Evolutionary conservation across 805 yeast genomes (phyloP), one percentile per base, ranked within the genome.

Genomic region (Monosporozyma siamensis): DNA sequence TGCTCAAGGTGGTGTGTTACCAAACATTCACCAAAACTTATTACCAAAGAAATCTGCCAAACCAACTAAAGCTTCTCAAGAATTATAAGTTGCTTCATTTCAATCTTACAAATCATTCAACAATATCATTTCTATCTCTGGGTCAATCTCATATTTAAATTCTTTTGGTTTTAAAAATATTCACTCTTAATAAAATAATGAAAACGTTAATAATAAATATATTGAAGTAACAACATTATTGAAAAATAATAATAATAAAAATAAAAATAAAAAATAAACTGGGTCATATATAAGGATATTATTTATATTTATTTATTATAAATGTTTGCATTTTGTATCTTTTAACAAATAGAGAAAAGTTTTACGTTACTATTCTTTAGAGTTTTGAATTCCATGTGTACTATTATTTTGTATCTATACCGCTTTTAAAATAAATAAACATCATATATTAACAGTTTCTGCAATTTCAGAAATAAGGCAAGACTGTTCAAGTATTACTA

Each of bases 1-100:
- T 62, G 96, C 97, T 57, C 95, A 88, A 72, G 97, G 97, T 82
- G 97, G 97, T 85, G 97, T 90, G 61, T 78, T 89, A 70, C 97
- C 97, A 75, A 86, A 87, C 81, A 85, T 88, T 66, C 95, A 86
- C 74, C 87, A 81, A 72, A 81, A 82, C 75, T 81, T 89, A 69
- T 80, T 89, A 63, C 89, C 90, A 68, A 77, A 82, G 75, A 81
- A 80, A 73, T 68, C 80, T 50, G 70, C 74, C 42, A 76, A 76
- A 64, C 64, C 72, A 48, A 69, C 72, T 49, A 75, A 75, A 65
- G 78, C 78, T 63, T 76, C 81, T 61, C 82, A 77, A 69, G 82
- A 77, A 69, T 75, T 77, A 69, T 77, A 70, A 69, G 22, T 37
- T 26, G 8, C 21, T 23, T 9, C 18, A 22, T 18, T 18, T 18